Conservation (phyloP, 768 basidiomycete genomes). For the Galerina marginata region DNA sequence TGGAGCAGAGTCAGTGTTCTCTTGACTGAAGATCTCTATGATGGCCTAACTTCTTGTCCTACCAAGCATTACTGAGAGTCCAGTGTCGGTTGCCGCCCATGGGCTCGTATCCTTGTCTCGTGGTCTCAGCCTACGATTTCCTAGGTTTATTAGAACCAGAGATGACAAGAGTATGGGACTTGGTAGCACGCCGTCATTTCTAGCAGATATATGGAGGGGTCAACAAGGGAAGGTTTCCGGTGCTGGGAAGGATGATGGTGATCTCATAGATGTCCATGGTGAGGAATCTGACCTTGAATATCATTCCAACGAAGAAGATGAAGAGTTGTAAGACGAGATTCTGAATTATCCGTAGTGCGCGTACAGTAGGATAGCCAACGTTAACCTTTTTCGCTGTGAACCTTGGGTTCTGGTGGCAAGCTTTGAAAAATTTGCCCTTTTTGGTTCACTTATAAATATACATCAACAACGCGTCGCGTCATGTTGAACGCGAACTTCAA, state of each 20-base stretch:
- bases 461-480: conserved; percentile 31
- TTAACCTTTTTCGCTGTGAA: too few species aligned
- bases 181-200: conserved; percentile 73
- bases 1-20: conserved; percentile 64
- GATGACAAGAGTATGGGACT: conserved; percentile 77
- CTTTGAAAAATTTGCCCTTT: background rate
- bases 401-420: too few species aligned
- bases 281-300: conserved; percentile 30
- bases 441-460: conserved; percentile 14
- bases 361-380: too few species aligned
- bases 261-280: conserved; percentile 59
- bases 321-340: background rate
- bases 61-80: conserved; percentile 78
- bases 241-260: conserved; percentile 56
- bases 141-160: conserved; percentile 76
- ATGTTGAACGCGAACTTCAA: background rate
- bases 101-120: conserved; percentile 56
- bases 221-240: conserved; percentile 54
- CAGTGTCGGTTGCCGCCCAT: conserved; percentile 80
- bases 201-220: conserved; percentile 69
- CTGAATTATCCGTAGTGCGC: too few species aligned
- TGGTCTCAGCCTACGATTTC: conserved; percentile 87
- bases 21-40: background rate
- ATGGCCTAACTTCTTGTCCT: conserved; percentile 9
- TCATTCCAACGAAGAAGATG: conserved; percentile 28